Conservation (phyloP, 139 green algal species). For the Chlorella sp. region DNA sequence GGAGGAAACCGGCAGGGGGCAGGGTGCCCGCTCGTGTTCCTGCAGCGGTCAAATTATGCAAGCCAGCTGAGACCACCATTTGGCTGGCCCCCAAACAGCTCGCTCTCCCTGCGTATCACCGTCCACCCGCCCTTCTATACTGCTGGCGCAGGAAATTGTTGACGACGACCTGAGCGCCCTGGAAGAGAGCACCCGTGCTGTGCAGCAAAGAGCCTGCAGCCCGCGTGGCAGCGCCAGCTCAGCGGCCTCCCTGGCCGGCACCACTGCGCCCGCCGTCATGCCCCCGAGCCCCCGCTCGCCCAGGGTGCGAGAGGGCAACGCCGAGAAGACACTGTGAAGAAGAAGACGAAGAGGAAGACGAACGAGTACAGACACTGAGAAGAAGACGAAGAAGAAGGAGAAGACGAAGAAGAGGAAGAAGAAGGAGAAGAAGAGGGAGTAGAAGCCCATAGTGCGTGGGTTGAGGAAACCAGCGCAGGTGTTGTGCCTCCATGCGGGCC, state of each 20-base stretch:
- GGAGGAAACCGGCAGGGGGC: not conserved
- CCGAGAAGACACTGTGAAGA: not conserved
- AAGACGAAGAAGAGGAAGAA: too few species aligned
- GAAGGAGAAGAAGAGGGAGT: too few species aligned
- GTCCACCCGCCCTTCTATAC: too few species aligned
- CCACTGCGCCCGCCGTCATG: not conserved
- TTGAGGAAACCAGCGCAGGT: not conserved
- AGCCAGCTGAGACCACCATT: not conserved
- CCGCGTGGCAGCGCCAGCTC: not conserved
- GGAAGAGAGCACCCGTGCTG: not conserved
- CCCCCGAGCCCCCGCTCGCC: not conserved
- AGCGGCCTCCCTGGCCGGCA: not conserved
- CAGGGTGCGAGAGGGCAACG: not conserved
- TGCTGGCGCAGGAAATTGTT: not conserved
- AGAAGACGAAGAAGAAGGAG: not conserved
- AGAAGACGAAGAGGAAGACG: too few species aligned
- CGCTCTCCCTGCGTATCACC: not conserved
- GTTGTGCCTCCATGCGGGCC: not conserved
- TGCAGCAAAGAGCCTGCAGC: not conserved
- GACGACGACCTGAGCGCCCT: not conserved
- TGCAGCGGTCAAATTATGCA: not conserved
- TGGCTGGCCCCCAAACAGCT: not conserved
- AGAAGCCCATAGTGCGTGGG: too few species aligned
- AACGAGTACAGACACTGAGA: too few species aligned
- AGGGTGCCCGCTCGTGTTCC: not conserved